phyloP scores from a whole-genome alignment of 352 stramenopile species.

The Phytopythium cucurbitacearum region DNA sequence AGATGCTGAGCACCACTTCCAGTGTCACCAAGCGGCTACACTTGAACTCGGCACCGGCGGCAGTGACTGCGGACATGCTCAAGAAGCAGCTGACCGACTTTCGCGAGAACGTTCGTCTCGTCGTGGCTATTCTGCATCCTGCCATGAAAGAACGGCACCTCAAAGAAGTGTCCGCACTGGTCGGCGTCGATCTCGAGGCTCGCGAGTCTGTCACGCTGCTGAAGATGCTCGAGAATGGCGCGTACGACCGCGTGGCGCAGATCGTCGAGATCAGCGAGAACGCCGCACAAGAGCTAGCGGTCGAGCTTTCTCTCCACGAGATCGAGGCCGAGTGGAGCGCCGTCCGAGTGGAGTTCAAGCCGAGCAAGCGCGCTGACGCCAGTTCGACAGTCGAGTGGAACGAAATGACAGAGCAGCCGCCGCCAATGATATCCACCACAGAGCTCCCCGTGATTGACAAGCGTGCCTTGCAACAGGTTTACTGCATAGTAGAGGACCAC shows the following conservation, averaged over 20 bases:
- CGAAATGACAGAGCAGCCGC: conserved; percentile 36
- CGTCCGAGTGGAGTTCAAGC: conserved; percentile 43
- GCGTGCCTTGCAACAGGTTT: conserved; percentile 31
- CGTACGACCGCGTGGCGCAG: conserved; percentile 39
- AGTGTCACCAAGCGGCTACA: conserved; percentile 58
- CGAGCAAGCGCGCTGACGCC: background rate
- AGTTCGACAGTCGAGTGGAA: conserved; percentile 32
- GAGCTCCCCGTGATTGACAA: conserved; percentile 22
- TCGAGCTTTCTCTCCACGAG: conserved; percentile 40
- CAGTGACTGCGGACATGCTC: conserved; percentile 64
- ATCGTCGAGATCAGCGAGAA: conserved; percentile 65
- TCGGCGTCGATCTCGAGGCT: conserved; percentile 48
- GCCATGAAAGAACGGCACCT: conserved; percentile 63
- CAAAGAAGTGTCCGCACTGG: conserved; percentile 43
- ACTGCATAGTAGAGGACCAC: conserved; percentile 59
- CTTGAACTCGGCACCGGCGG: conserved; percentile 44
- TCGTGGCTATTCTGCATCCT: conserved; percentile 61
- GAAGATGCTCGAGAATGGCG: conserved; percentile 68
- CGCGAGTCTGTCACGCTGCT: conserved; percentile 56
- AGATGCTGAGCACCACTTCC: conserved; percentile 50
- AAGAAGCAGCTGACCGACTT: conserved; percentile 83
- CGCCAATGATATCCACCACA: conserved; percentile 5
- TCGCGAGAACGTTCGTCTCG: conserved; percentile 54
- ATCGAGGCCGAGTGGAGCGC: conserved; percentile 50
- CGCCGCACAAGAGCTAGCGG: conserved; percentile 59